Percentiles rank a stretch among this genome's conserved stretches.
phyloP scores from a whole-genome alignment of 768 basidiomycete genomes.

The Kwoniella sp. region DNA sequence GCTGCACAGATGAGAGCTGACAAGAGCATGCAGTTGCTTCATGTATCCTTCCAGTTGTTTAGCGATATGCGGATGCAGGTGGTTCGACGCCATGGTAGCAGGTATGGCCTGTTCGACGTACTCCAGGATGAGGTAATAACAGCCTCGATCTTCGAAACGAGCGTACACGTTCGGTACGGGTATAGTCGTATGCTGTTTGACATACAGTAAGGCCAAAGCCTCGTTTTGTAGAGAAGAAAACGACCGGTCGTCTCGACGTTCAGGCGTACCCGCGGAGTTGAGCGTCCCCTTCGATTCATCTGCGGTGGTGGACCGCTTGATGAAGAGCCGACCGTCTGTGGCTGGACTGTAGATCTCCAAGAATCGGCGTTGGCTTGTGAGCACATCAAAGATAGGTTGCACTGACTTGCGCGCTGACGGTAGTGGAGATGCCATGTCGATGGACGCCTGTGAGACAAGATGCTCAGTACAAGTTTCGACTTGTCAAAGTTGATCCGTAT shows the following conservation, averaged over 20 bases:
- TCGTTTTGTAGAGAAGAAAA: too few relatives aligned
- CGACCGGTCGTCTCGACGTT: neutral
- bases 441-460: too few relatives aligned
- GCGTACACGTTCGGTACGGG: too few relatives aligned
- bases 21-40: constrained; percentile 4
- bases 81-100: constrained; percentile 12
- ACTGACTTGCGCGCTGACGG: too few relatives aligned
- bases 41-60: constrained; percentile 14
- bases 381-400: neutral
- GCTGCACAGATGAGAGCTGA: neutral
- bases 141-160: too few relatives aligned
- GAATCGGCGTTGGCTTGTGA: constrained; percentile 1
- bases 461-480: too few relatives aligned
- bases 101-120: too few relatives aligned
- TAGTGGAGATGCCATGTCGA: too few relatives aligned
- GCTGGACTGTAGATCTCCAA: constrained; percentile 1
- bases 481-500: too few relatives aligned
- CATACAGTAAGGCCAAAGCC: too few relatives aligned
- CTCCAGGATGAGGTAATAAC: too few relatives aligned
- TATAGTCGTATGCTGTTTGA: too few relatives aligned
- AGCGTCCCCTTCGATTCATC: neutral
- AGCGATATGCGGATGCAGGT: neutral
- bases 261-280: constrained; percentile 4
- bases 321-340: neutral
- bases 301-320: constrained; percentile 6